Evolutionary conservation across 2,329 filamentous ascomycete genomes (phyloP).

Genomic region (Diaporthe australafricana): DNA sequence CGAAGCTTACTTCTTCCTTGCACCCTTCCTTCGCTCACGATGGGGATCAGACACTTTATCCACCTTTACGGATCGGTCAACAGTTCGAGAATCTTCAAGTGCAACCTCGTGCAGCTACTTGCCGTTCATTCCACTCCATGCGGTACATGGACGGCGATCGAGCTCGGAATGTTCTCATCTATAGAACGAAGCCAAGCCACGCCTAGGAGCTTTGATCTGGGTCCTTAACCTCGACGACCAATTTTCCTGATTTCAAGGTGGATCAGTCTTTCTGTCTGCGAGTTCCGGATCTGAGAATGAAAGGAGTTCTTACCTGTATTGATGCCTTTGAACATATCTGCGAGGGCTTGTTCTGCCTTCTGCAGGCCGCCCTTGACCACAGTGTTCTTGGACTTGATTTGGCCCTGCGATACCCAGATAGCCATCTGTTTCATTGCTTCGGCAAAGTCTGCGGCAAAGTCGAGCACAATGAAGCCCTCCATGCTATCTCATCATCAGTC

Average conservation of each 20-base stretch:
- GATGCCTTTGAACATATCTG: constrained; percentile 73
- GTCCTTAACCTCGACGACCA: constrained; percentile 66
- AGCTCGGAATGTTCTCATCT: background rate
- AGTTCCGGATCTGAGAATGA: background rate
- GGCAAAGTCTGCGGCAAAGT: constrained; percentile 69
- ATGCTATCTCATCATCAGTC: constrained; percentile 50
- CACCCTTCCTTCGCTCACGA: too few relatives aligned
- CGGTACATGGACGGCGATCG: background rate
- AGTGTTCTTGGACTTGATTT: constrained; percentile 77
- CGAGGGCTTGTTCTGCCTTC: constrained; percentile 71
- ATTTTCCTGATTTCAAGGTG: constrained; percentile 52
- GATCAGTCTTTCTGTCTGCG: background rate
- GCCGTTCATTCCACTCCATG: background rate
- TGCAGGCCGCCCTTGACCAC: constrained; percentile 76
- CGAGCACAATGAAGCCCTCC: constrained; percentile 80
- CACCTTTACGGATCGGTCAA: too few relatives aligned
- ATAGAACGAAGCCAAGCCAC: background rate
- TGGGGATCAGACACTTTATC: too few relatives aligned
- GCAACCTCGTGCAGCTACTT: too few relatives aligned
- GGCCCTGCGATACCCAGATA: constrained; percentile 78
- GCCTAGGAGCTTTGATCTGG: constrained; percentile 20
- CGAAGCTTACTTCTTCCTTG: too few relatives aligned
- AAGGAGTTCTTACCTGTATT: constrained; percentile 69
- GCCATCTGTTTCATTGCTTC: constrained; percentile 70
- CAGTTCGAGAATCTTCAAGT: too few relatives aligned